phyloP scores from a whole-genome alignment of 2,329 filamentous ascomycete genomes.

The Apiospora arundinis region DNA sequence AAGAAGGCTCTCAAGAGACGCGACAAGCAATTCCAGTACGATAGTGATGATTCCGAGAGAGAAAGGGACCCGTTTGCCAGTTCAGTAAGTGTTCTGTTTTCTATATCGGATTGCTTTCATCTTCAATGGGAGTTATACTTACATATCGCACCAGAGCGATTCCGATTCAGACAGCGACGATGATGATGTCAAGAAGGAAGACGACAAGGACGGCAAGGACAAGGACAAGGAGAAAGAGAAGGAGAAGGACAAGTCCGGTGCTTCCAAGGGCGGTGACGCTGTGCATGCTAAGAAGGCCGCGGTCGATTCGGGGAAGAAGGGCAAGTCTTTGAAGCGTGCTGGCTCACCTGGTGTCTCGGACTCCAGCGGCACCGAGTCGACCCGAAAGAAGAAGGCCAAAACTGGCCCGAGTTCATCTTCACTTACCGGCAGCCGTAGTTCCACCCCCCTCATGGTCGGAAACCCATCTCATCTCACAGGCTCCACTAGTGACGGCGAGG shows the following conservation, averaged over 20 bases:
- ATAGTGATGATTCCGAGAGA: conserved; percentile 63
- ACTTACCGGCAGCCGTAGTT: conserved; percentile 58
- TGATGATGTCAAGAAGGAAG: conserved; percentile 30
- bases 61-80: conserved; percentile 61
- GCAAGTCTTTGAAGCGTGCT: conserved; percentile 76
- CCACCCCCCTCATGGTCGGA: conserved; percentile 60
- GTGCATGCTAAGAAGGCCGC: conserved; percentile 55
- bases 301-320: conserved; percentile 57
- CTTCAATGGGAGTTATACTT: conserved; percentile 27
- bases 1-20: conserved; percentile 83
- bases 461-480: conserved; percentile 56
- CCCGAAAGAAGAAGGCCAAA: conserved; percentile 73
- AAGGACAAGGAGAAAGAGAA: conserved; percentile 56
- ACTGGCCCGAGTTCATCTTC: conserved; percentile 51
- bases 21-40: conserved; percentile 87
- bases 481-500: conserved; percentile 75
- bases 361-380: conserved; percentile 88
- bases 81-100: conserved; percentile 47
- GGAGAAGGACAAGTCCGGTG: conserved; percentile 56
- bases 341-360: conserved; percentile 89
- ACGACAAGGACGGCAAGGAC: conserved; percentile 64
- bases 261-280: conserved; percentile 71
- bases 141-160: conserved; percentile 40
- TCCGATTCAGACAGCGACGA: conserved; percentile 50
- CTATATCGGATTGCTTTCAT: neutral